Conservation (phyloP, 495 filamentous ascomycete genomes). For the Glarea lozoyensis region DNA sequence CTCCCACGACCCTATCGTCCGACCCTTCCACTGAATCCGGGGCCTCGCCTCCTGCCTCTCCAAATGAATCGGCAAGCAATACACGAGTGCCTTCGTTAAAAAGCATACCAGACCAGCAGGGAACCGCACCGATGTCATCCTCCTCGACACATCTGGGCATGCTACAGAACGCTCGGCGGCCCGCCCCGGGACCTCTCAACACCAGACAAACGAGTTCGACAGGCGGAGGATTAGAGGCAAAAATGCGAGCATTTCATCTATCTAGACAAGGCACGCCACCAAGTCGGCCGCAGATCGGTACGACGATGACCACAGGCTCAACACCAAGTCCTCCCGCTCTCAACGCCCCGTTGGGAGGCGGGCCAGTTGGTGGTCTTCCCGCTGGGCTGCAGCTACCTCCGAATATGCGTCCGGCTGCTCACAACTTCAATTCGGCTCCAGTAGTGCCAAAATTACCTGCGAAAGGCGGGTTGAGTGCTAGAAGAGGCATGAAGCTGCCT, state of each 20-base stretch:
- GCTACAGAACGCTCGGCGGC: constrained; percentile 68
- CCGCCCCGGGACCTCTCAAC: constrained; percentile 39
- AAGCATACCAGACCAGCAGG: constrained; percentile 45
- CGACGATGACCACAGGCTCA: constrained; percentile 17
- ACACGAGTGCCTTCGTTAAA: constrained; percentile 44
- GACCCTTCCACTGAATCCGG: constrained; percentile 7
- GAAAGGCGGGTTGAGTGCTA: constrained; percentile 18
- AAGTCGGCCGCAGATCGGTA: constrained; percentile 34
- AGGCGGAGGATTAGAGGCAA: constrained; percentile 76
- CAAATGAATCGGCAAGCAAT: constrained; percentile 8
- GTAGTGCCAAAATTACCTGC: constrained; percentile 24
- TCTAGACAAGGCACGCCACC: constrained; percentile 50
- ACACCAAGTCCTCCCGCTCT: background rate
- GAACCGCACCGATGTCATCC: constrained; percentile 48
- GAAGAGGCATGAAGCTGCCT: constrained; percentile 21
- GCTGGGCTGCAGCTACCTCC: constrained; percentile 32
- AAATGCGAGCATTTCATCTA: constrained; percentile 68
- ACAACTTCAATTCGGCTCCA: constrained; percentile 39
- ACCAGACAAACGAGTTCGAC: too few relatives aligned
- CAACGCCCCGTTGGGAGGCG: constrained; percentile 1
- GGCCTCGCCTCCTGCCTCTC: constrained; percentile 22
- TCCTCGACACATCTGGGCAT: constrained; percentile 76
- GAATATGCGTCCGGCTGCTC: constrained; percentile 30
- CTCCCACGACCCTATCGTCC: constrained; percentile 4
- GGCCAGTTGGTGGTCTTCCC: constrained; percentile 27